Base-by-base conservation (phyloP, 306 rosid genomes). In the Coriaria nepalensis region DNA sequence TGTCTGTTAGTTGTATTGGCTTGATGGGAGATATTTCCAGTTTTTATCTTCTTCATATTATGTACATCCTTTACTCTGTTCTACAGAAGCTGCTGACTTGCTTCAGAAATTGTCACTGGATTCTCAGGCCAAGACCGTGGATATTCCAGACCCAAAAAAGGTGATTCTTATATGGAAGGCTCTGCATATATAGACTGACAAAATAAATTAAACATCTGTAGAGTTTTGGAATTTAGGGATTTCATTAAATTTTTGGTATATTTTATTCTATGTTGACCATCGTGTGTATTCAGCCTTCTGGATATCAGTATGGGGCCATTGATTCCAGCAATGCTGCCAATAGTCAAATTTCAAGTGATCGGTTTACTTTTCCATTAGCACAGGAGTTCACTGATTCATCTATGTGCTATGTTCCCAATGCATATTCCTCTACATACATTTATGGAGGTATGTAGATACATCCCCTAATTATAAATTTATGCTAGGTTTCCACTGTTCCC, bases 81-180 rank as follows among this genome's bases (percentile, higher is more conserved):
- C 53, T 37, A 64, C 65, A 90, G 96, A 85, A 73, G 70, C 98
- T 44, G 62, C 82, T 62, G 98, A 92, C 63, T 81, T 92, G 79
- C 62, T 85, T 2, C 95, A 90, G 79, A 92, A 82, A 74, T 59
- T 90, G 69, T 46, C 98, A 0, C 33, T 90, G 45, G 98, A 82
- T 20, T 45, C 96, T 50, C 79, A 92, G 62, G 45, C 94, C 5
- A 92, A 85, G 78, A 52, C 85, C n/a, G 20, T 82, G 72, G 98
- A 92, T 50, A 79, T 71, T 63, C 82, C 96, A 0, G 95, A 90
- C 57, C 92, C 87, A 0, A 68, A 72, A 7, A 92, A 85, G 95
- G 95, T 55, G 13, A 10, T 40, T 38, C 36, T 9, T 37, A 8
- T 4, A 4, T 5, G 43, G 7, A 50, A 13, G 9, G 33, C 35